Evolutionary conservation across 495 filamentous ascomycete genomes (phyloP).

Genomic region (Aspergillus incahuasiensis): DNA sequence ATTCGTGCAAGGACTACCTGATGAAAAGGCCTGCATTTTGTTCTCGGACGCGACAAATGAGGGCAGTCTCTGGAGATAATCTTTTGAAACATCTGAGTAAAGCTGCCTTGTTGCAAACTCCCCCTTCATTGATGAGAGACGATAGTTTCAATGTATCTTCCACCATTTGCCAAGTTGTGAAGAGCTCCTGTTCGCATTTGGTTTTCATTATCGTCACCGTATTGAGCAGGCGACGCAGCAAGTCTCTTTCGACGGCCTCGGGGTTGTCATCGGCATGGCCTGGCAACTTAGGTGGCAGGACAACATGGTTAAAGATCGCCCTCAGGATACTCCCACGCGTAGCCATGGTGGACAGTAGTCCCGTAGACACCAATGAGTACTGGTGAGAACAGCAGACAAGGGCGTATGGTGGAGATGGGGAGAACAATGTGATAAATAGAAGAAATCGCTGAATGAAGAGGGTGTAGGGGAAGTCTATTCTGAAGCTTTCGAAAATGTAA

Average conservation of each 20-base stretch:
- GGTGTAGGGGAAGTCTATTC: background rate
- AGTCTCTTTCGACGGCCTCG: background rate
- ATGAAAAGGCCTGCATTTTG: slow-evolving; percentile 57
- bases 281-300: background rate
- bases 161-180: background rate
- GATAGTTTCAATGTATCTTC: slow-evolving; percentile 2
- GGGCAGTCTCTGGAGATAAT: slow-evolving; percentile 8
- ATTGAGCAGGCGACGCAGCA: background rate
- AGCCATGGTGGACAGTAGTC: background rate
- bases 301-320: background rate
- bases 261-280: background rate
- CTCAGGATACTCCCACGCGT: background rate
- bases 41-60: slow-evolving; percentile 46
- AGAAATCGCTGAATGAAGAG: background rate
- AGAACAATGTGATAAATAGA: no score
- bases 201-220: background rate
- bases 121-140: background rate
- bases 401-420: background rate
- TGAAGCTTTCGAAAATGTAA: background rate
- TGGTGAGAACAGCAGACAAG: background rate
- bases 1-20: background rate
- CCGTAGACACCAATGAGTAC: background rate
- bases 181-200: background rate
- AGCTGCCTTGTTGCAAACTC: background rate
- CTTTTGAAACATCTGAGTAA: background rate